Evolutionary conservation across 1,139 yeast genomes (phyloP), one percentile per base, ranked within the genome.

Genomic region (Hansenula sp.): DNA sequence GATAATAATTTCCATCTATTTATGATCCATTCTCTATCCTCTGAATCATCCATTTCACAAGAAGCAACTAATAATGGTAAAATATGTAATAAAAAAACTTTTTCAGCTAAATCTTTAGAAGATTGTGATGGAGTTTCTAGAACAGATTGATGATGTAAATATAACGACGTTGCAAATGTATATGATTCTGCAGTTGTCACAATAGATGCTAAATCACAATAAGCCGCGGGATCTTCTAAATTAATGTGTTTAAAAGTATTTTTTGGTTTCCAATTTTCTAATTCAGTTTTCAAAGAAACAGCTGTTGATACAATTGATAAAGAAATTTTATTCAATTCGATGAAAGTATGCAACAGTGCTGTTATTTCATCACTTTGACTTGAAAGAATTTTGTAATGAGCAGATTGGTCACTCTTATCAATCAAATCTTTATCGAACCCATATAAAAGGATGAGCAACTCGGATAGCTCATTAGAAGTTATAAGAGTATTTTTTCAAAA

Each of bases 371-470:
- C 97, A 50, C 74, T 75, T 49, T 81, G 72, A 41, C 77, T 75
- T 0, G 95, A 79, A 43, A 87, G 60, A 21, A 88, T 78, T 57
- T 90, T 89, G 52, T 85, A 75, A 46, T 84, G 92, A 4, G 67
- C 65, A 6, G 70, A 71, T 2, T 67, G 62, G 11, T 62, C 56
- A 6, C 64, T 52, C 17, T 65, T 66, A 6, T 66, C 70, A 11
- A 75, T 61, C 18, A 75, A 60, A 16, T 65, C 66, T 22, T 69
- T 65, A 30, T 69, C 65, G 34, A 79, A 67, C 39, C 74, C 79
- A 44, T 80, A 73, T 25, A 90, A 69, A 18, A 86, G 61, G 4
- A 87, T 66, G 38, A 87, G 75, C 17, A 88, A 55, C 52, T 89
- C 96, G 28, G 77, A 71, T 2, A 81, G 57, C 8, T 76, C 68